Conservation (phyloP, 139 green algal species). For the Coelastrella sp. region DNA sequence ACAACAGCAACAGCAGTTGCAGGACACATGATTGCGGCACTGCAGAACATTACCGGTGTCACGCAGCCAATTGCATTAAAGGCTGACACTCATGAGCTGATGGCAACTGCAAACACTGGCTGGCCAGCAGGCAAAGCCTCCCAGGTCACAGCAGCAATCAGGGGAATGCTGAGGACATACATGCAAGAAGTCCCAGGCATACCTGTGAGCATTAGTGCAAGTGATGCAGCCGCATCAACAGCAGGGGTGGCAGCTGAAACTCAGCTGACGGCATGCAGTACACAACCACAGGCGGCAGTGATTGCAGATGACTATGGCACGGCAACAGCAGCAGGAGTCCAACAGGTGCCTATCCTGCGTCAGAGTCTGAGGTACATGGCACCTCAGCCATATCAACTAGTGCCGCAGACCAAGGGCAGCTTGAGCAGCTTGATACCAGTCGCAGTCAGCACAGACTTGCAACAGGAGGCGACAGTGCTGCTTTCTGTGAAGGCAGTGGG, state of each 20-base stretch:
- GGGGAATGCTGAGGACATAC: not conserved
- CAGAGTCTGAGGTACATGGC: not conserved
- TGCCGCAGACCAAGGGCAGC: slow-evolving; percentile 59
- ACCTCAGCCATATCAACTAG: slow-evolving; percentile 50
- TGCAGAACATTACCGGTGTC: not conserved
- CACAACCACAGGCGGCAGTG: not conserved
- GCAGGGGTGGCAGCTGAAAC: not conserved
- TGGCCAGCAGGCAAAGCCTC: not conserved
- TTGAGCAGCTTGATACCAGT: slow-evolving; percentile 63
- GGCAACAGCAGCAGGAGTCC: not conserved
- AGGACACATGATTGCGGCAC: not conserved
- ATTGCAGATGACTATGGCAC: slow-evolving; percentile 6
- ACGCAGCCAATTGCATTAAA: slow-evolving; percentile 34
- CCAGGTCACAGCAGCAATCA: not conserved
- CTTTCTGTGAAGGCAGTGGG: slow-evolving; percentile 72
- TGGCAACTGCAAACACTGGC: not conserved
- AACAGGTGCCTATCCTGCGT: slow-evolving; percentile 36
- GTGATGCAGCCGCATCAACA: slow-evolving; percentile 22
- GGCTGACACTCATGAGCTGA: too few relatives aligned
- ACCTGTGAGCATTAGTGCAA: not conserved
- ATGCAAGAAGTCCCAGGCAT: not conserved
- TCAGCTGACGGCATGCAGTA: not conserved
- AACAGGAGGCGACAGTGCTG: slow-evolving; percentile 47
- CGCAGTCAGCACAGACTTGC: slow-evolving; percentile 45
- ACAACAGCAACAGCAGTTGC: not conserved